Evolutionary conservation across 202 grass and related monocot species (phyloP).

Genomic region (Dendrocalamus latiflorus): DNA sequence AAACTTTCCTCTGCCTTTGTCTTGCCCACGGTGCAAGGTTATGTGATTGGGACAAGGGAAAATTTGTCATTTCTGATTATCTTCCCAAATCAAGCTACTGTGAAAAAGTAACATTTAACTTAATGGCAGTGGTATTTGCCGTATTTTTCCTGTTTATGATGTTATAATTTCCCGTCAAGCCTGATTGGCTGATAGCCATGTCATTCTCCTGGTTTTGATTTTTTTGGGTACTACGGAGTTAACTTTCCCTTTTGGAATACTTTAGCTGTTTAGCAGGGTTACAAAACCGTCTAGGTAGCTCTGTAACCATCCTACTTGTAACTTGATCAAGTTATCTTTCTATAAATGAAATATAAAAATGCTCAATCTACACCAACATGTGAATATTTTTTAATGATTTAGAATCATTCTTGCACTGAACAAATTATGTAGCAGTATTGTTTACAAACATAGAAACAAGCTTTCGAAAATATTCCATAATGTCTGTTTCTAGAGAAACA

Average conservation of each 20-base stretch:
- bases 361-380: not conserved
- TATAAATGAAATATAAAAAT: not conserved
- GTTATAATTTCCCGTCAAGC: not conserved
- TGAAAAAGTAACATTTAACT: not conserved
- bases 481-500: not conserved
- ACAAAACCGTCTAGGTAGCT: not conserved
- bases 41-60: not conserved
- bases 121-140: not conserved
- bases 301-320: not conserved
- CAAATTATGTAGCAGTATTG: not conserved
- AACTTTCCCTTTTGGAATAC: not conserved
- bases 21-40: not conserved
- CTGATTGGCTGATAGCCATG: not conserved
- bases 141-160: not conserved
- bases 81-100: not conserved
- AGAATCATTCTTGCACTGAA: not conserved
- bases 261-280: not conserved
- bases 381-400: not conserved
- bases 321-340: not conserved
- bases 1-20: not conserved
- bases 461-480: not conserved
- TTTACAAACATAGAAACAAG: not conserved
- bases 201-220: not conserved
- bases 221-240: not conserved
- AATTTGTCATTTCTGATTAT: not conserved